Evolutionary conservation across 345 rosid genomes (phyloP).

Genomic region (Boechera retrofracta): DNA sequence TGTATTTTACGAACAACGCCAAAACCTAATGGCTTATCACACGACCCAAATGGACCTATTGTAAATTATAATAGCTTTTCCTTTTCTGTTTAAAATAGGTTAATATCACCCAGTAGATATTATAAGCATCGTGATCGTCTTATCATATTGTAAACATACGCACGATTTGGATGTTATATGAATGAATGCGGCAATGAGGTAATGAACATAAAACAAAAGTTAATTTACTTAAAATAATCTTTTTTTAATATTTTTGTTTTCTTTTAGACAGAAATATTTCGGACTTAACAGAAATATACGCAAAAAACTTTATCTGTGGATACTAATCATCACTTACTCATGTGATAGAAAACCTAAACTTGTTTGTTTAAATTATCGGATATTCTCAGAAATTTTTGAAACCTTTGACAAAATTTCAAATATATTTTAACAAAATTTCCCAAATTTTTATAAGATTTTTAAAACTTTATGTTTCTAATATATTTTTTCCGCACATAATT

Average conservation of each 20-base stretch:
- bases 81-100: conserved; percentile 22
- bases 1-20: conserved; percentile 26
- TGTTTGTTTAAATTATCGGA: not conserved
- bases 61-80: not conserved
- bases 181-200: not conserved
- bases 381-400: not conserved
- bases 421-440: too few relatives aligned
- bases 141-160: conserved; percentile 24
- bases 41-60: conserved; percentile 37
- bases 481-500: not conserved
- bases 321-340: not conserved
- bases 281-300: not conserved
- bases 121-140: conserved; percentile 38
- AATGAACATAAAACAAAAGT: not conserved
- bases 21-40: conserved; percentile 34
- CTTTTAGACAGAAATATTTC: not conserved
- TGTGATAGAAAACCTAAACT: not conserved
- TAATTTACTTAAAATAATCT: not conserved
- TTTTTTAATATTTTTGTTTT: not conserved
- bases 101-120: conserved; percentile 6
- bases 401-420: too few relatives aligned
- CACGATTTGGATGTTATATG: conserved; percentile 36
- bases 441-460: too few relatives aligned
- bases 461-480: not conserved
- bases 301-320: too few relatives aligned